Evolutionary conservation across 495 filamentous ascomycete genomes (phyloP).

Genomic region (Parachaetomium inaequale): DNA sequence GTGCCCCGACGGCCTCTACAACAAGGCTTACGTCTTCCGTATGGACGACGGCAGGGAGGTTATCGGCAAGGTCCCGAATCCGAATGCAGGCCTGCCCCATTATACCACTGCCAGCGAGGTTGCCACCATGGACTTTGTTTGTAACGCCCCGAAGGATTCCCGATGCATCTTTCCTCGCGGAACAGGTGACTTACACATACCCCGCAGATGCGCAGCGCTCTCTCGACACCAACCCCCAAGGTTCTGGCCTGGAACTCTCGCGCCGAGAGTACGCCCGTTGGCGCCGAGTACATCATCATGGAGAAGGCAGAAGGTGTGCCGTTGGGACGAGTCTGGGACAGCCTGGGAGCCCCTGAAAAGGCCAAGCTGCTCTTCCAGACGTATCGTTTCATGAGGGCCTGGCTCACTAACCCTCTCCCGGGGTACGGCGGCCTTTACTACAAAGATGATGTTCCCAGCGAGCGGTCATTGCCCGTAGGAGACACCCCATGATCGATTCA

Average conservation of each 20-base stretch:
- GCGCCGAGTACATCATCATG: constrained; percentile 8
- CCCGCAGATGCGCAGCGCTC: neutral
- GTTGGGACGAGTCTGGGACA: neutral
- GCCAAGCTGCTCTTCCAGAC: neutral
- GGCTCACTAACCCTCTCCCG: neutral
- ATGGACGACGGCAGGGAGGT: constrained; percentile 4
- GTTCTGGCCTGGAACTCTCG: neutral
- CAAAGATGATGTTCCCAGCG: neutral
- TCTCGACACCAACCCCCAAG: neutral
- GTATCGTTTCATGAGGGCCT: neutral
- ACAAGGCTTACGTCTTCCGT: constrained; percentile 2
- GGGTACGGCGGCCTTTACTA: constrained; percentile 1
- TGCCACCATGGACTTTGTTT: constrained; percentile 1
- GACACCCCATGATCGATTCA: neutral
- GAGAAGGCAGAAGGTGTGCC: constrained; percentile 1
- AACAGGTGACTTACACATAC: neutral
- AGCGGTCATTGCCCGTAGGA: neutral
- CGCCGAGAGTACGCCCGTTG: neutral
- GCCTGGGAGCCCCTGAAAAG: neutral
- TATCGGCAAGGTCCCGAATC: neutral
- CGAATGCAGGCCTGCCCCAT: neutral
- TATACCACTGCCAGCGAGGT: neutral
- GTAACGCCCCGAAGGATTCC: neutral
- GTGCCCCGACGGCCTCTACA: constrained; percentile 8
- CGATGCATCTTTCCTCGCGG: neutral